Evolutionary conservation across 2,329 filamentous ascomycete genomes (phyloP).

Genomic region (Verticillium nubilum): DNA sequence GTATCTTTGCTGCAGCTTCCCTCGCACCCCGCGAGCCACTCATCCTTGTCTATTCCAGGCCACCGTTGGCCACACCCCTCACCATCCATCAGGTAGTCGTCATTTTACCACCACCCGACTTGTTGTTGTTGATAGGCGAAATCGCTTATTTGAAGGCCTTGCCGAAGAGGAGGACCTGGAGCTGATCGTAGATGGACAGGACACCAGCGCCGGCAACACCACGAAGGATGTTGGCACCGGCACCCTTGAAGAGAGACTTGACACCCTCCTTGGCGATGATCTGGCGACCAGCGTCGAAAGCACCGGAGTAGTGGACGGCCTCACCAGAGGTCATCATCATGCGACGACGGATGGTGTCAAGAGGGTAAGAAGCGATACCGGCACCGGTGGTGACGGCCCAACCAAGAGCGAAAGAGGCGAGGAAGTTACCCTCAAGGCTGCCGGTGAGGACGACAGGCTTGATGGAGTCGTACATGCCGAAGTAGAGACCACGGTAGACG

Average conservation of each 20-base stretch:
- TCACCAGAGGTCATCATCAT: slow-evolving; percentile 99
- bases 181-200: slow-evolving; percentile 99
- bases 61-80: neutral
- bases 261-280: slow-evolving; percentile 97
- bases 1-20: slow-evolving; percentile 40
- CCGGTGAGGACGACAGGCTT: slow-evolving; percentile 97
- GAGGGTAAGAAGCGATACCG: slow-evolving; percentile 99
- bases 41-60: slow-evolving; percentile 20
- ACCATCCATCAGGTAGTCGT: neutral
- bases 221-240: slow-evolving; percentile 99
- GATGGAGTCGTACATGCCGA: slow-evolving; percentile 99
- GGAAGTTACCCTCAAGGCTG: slow-evolving; percentile 93
- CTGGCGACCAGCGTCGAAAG: slow-evolving; percentile 90
- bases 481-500: slow-evolving; percentile 99
- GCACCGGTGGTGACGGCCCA: slow-evolving; percentile 99
- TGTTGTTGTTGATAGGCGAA: neutral
- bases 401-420: slow-evolving; percentile 97
- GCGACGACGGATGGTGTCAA: slow-evolving; percentile 99
- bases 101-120: neutral
- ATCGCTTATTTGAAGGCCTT: slow-evolving; percentile 80
- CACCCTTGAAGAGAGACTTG: slow-evolving; percentile 99
- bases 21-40: slow-evolving; percentile 32
- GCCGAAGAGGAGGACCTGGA: slow-evolving; percentile 98
- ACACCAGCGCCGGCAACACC: slow-evolving; percentile 99
- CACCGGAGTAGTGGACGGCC: slow-evolving; percentile 99